Conservation (phyloP, 257 asterid genomes). For the Scutellaria galericulata region DNA sequence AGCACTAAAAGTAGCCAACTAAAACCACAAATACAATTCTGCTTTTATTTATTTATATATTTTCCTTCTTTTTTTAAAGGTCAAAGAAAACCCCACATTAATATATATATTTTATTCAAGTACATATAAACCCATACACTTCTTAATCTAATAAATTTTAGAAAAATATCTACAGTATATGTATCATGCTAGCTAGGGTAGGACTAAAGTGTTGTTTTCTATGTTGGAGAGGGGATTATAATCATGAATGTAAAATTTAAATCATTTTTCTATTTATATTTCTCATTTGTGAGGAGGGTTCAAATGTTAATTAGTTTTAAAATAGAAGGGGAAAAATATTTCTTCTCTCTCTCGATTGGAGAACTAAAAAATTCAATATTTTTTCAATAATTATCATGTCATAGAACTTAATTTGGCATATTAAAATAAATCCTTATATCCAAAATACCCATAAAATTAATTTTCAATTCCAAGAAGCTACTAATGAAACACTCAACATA, state of each 20-base stretch:
- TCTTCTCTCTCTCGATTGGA: not conserved
- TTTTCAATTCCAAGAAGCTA: too few relatives aligned
- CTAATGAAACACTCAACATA: not conserved
- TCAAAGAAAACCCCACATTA: too few relatives aligned
- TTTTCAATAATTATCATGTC: not conserved
- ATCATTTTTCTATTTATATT: too few relatives aligned
- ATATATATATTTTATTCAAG: not conserved
- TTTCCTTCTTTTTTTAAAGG: not conserved
- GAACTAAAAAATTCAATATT: not conserved
- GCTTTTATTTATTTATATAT: not conserved
- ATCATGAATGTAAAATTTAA: too few relatives aligned
- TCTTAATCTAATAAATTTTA: too few relatives aligned
- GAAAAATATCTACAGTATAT: too few relatives aligned
- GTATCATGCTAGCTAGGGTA: too few relatives aligned
- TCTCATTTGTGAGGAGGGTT: too few relatives aligned
- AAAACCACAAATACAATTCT: conserved; percentile 7
- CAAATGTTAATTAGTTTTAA: too few relatives aligned
- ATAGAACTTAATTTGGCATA: not conserved
- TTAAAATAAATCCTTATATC: not conserved
- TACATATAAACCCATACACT: not conserved
- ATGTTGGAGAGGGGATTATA: too few relatives aligned
- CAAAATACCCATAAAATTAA: not conserved
- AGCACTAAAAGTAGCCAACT: not conserved
- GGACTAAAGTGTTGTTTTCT: too few relatives aligned
- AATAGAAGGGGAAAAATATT: not conserved